phyloP scores from a whole-genome alignment of 2,329 filamentous ascomycete species.

The Cadophora sp. region DNA sequence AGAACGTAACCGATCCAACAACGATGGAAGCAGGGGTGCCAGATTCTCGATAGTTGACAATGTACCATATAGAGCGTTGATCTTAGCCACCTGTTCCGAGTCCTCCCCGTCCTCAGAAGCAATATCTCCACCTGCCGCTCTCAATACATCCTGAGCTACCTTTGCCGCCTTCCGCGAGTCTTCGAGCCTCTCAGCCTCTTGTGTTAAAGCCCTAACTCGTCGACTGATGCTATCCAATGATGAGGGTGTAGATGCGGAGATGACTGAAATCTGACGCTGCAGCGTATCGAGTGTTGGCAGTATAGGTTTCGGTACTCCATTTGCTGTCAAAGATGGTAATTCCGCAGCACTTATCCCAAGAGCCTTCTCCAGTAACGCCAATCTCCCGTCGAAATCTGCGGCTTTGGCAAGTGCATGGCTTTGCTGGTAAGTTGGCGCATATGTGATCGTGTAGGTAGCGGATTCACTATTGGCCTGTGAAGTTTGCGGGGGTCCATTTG shows the following conservation, averaged over 20 bases:
- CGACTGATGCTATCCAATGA: slow-evolving; percentile 76
- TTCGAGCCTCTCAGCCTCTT: slow-evolving; percentile 75
- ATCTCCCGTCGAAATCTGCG: slow-evolving; percentile 85
- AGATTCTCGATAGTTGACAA: slow-evolving; percentile 88
- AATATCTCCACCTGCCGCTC: slow-evolving; percentile 46
- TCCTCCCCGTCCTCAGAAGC: slow-evolving; percentile 57
- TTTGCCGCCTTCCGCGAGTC: slow-evolving; percentile 69
- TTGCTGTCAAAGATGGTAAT: slow-evolving; percentile 65
- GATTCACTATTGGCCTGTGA: slow-evolving; percentile 37
- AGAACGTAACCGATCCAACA: slow-evolving; percentile 85
- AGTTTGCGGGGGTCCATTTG: slow-evolving; percentile 37
- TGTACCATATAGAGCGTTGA: slow-evolving; percentile 89
- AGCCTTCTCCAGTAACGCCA: slow-evolving; percentile 78
- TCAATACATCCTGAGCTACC: slow-evolving; percentile 63
- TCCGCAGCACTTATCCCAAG: slow-evolving; percentile 79
- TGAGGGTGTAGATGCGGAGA: slow-evolving; percentile 75
- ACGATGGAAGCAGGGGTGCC: slow-evolving; percentile 80
- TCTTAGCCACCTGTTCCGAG: slow-evolving; percentile 79
- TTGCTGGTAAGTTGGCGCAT: slow-evolving; percentile 68
- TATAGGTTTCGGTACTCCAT: slow-evolving; percentile 69
- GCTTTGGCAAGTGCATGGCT: slow-evolving; percentile 78
- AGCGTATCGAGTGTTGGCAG: slow-evolving; percentile 82
- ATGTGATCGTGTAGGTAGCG: slow-evolving; percentile 69
- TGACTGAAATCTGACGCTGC: slow-evolving; percentile 78
- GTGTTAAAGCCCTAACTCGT: slow-evolving; percentile 71